Percentiles rank a stretch among this genome's conserved stretches.
phyloP scores from a whole-genome alignment of 2,329 filamentous ascomycete species.

The Cryphonectria radicalis region DNA sequence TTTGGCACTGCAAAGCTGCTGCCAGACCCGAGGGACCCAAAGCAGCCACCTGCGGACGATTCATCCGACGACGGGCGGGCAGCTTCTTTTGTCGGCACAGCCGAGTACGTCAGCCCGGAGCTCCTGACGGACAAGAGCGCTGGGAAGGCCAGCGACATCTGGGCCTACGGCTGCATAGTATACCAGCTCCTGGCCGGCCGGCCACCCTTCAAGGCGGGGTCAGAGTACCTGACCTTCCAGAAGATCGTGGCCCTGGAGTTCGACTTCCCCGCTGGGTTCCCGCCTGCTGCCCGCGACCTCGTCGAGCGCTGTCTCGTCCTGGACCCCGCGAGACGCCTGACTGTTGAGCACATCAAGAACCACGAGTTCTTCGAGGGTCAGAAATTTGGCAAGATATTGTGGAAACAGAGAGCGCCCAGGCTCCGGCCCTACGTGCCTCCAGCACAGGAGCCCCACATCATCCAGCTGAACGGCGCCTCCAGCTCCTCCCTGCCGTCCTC shows the following conservation, averaged over 20 bases:
- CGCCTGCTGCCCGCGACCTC: conserved; percentile 81
- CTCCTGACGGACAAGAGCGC: conserved; percentile 96
- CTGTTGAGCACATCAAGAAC: conserved; percentile 95
- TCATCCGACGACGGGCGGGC: conserved; percentile 69
- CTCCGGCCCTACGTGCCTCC: conserved; percentile 83
- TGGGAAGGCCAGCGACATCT: conserved; percentile 96
- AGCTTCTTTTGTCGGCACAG: conserved; percentile 95
- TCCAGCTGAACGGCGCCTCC: conserved; percentile 68
- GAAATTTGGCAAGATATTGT: conserved; percentile 79
- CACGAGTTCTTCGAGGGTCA: conserved; percentile 94
- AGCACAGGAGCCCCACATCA: conserved; percentile 71
- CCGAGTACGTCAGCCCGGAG: conserved; percentile 97
- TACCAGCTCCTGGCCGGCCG: conserved; percentile 96
- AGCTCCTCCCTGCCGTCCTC: conserved; percentile 36
- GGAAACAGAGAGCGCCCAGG: conserved; percentile 87
- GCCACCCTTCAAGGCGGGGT: conserved; percentile 93
- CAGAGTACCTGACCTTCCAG: conserved; percentile 97
- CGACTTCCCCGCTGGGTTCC: conserved; percentile 88
- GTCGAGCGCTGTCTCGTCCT: conserved; percentile 89
- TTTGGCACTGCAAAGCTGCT: conserved; percentile 98
- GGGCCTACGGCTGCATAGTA: conserved; percentile 98
- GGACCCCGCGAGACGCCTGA: conserved; percentile 81
- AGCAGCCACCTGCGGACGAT: conserved; percentile 40
- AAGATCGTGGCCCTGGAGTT: conserved; percentile 97
- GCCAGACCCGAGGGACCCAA: conserved; percentile 57